Conservation (phyloP, 2,329 filamentous ascomycete species). For the Bipolaris oryzae region DNA sequence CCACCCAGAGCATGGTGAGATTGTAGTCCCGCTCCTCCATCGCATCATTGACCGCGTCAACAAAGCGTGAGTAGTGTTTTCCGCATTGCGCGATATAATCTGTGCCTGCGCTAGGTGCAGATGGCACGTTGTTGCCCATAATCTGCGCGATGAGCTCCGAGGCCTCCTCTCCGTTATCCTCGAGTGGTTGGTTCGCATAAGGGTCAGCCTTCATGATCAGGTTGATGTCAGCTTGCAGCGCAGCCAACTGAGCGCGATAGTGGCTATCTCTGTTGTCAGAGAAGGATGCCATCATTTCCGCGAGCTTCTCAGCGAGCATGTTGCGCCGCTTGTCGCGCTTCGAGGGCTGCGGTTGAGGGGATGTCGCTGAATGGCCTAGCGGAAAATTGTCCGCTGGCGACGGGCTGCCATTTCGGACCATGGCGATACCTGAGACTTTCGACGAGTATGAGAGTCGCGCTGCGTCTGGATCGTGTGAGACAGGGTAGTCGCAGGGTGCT, state of each 20-base stretch:
- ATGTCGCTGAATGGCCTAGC: slow-evolving; percentile 47
- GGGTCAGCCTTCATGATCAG: slow-evolving; percentile 85
- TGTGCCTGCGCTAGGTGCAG: slow-evolving; percentile 65
- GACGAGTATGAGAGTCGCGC: not conserved
- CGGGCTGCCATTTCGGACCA: slow-evolving; percentile 49
- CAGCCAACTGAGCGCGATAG: slow-evolving; percentile 87
- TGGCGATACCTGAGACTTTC: slow-evolving; percentile 20
- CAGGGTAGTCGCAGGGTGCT: slow-evolving; percentile 5
- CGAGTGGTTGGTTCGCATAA: slow-evolving; percentile 73
- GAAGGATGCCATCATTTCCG: slow-evolving; percentile 77
- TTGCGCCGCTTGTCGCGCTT: slow-evolving; percentile 92
- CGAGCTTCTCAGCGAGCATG: slow-evolving; percentile 78
- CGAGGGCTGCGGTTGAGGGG: slow-evolving; percentile 62
- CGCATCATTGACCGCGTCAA: slow-evolving; percentile 83
- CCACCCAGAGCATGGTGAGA: slow-evolving; percentile 79
- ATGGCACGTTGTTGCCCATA: slow-evolving; percentile 49
- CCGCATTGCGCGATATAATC: slow-evolving; percentile 71
- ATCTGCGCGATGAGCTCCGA: slow-evolving; percentile 61
- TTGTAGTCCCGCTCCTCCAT: slow-evolving; percentile 87
- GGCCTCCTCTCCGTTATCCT: slow-evolving; percentile 69
- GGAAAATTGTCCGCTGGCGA: slow-evolving; percentile 46
- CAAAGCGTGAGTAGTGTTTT: slow-evolving; percentile 82
- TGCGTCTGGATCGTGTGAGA: slow-evolving; percentile 5
- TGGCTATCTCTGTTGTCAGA: slow-evolving; percentile 79
- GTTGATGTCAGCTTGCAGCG: slow-evolving; percentile 88